Base-by-base conservation (phyloP, 495 filamentous ascomycete genomes). In the Jackrogersella minutella region DNA sequence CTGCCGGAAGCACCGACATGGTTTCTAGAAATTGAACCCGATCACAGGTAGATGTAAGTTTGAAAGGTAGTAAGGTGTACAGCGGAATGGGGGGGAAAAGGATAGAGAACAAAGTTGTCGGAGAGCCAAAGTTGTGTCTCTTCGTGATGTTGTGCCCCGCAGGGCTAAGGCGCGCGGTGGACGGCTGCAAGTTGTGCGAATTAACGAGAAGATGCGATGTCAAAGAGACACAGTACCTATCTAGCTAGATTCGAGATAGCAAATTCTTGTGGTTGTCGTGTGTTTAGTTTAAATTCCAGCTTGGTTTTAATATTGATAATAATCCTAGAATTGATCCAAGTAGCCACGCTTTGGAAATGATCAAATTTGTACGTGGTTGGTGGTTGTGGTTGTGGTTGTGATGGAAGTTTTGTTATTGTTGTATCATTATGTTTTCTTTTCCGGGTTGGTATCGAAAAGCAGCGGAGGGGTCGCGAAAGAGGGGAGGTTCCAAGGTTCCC, bases 1-100 rank as follows among this genome's bases (percentile, higher is more conserved):
- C 90, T 53, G 88, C 81, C 63, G 93, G 88, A 13, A 99, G 85
- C 58, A 96, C 70, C 69, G 93, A 94, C 93, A 97, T 97, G 66
- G 65, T 85, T 58, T 52, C 26, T 53, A 26, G 30, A 6, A 13
- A 44, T 58, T 22, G 44, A 56, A 31, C 58, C 70, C 33, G 34
- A 36, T 21, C 46, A 63, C 22, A 51, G 33, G 13, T 28, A 44
- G 21, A 39, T 19, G 28, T 40, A 44, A 26, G 33, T 43, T 8
- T 31, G 62, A 47, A 26, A 40, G 14, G 64, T n/a, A 26, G 43
- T 11, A 11, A 21, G 41, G 51, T n/a, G n/a, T n/a, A n/a, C 43
- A 22, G 21, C 13, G 16, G 28, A 43, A 14, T 31, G 17, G 40
- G 19, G 8, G 22, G 33, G 49, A 17, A 24, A 19, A 41, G 41